phyloP scores from a whole-genome alignment of 768 basidiomycete genomes.

The Chalciporus piperatus region DNA sequence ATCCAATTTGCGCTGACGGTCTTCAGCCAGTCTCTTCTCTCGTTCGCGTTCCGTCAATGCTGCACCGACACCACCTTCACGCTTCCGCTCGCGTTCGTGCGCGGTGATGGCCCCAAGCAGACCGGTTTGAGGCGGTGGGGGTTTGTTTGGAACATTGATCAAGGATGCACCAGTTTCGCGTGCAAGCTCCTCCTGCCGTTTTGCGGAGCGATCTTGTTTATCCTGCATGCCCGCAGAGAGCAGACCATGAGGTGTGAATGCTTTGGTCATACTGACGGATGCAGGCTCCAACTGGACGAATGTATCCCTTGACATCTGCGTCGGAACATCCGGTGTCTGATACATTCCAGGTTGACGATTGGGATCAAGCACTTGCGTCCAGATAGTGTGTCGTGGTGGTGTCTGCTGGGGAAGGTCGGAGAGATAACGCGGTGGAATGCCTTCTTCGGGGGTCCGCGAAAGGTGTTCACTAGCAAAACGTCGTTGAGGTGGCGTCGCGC shows the following conservation, averaged over 20 bases:
- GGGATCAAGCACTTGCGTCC: slow-evolving; percentile 87
- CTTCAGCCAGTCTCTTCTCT: slow-evolving; percentile 88
- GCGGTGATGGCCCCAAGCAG: slow-evolving; percentile 94
- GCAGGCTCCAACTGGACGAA: slow-evolving; percentile 76
- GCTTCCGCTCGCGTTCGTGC: slow-evolving; percentile 90
- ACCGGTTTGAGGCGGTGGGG: slow-evolving; percentile 92
- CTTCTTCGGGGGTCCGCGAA: slow-evolving; percentile 57
- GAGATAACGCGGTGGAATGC: slow-evolving; percentile 52
- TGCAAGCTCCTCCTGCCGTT: slow-evolving; percentile 91
- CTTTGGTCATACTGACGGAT: slow-evolving; percentile 80
- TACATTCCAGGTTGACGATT: slow-evolving; percentile 47
- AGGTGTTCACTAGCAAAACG: slow-evolving; percentile 55
- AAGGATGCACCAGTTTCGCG: slow-evolving; percentile 88
- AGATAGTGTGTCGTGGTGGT: slow-evolving; percentile 66
- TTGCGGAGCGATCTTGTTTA: slow-evolving; percentile 93
- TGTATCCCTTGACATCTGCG: slow-evolving; percentile 41
- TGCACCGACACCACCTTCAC: slow-evolving; percentile 94
- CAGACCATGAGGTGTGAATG: slow-evolving; percentile 91
- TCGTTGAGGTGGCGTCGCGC: slow-evolving; percentile 37
- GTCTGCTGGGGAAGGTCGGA: slow-evolving; percentile 48
- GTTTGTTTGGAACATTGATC: slow-evolving; percentile 94
- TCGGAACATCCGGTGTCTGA: slow-evolving; percentile 34
- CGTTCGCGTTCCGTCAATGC: slow-evolving; percentile 93
- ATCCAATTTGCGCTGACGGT: slow-evolving; percentile 89
- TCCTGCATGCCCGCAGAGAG: slow-evolving; percentile 95